Percentiles rank a stretch among this genome's conserved stretches.
phyloP scores from a whole-genome alignment of 331 rosid species.

The Erythrophleum ivorense region DNA sequence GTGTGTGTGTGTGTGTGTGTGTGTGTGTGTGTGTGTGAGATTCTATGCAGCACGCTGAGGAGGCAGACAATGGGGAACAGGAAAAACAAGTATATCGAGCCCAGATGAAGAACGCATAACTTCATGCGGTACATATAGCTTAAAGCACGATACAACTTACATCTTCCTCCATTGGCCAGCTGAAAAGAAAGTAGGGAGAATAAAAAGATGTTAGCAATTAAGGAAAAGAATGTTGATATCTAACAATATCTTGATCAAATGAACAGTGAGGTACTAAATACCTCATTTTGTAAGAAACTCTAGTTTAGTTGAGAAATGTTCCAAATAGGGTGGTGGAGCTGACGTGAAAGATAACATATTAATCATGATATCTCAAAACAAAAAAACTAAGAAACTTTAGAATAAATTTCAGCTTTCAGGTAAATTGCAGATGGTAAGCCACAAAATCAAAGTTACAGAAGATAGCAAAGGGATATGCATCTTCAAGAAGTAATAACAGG shows the following conservation, averaged over 20 bases:
- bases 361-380: no score
- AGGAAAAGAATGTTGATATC: not conserved
- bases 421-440: not conserved
- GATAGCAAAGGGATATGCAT: not conserved
- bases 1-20: no score
- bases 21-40: no score
- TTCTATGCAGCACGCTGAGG: no score
- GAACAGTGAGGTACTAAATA: not conserved
- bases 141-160: slow-evolving; percentile 52
- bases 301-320: not conserved
- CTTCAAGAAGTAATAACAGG: not conserved
- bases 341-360: not conserved
- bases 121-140: not conserved
- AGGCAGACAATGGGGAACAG: not conserved
- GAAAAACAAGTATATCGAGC: not conserved
- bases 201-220: not conserved
- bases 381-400: no score
- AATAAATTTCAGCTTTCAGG: no score
- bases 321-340: no score
- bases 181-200: slow-evolving; percentile 18
- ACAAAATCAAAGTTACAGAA: not conserved
- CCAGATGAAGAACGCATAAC: not conserved
- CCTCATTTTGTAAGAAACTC: not conserved
- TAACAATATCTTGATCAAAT: not conserved
- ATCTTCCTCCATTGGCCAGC: slow-evolving; percentile 86